phyloP scores from a whole-genome alignment of 495 filamentous ascomycete genomes.

The Aspergillus nidulans region DNA sequence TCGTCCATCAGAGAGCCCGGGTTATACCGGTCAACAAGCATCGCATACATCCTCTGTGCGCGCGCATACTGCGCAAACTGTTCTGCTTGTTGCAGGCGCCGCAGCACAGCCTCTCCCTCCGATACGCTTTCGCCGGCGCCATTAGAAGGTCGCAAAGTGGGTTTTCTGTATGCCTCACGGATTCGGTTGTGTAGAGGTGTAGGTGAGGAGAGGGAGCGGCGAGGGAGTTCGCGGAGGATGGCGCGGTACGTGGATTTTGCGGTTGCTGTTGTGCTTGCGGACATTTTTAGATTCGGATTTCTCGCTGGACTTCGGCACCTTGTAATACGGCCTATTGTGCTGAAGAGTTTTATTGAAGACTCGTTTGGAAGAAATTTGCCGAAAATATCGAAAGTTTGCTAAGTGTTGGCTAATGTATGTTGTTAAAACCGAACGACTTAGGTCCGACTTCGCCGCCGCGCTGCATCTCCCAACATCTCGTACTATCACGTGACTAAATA shows the following conservation, averaged over 20 bases:
- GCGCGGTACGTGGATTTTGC: slow-evolving; percentile 80
- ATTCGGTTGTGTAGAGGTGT: slow-evolving; percentile 59
- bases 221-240: slow-evolving; percentile 86
- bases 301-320: neutral
- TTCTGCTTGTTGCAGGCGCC: slow-evolving; percentile 55
- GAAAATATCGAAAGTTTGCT: no score
- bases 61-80: slow-evolving; percentile 75
- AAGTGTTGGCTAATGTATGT: no score
- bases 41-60: slow-evolving; percentile 77
- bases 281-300: no score
- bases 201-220: slow-evolving; percentile 50
- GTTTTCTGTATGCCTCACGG: slow-evolving; percentile 43
- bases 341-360: no score
- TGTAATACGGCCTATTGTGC: no score
- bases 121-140: neutral
- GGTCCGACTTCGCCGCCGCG: no score
- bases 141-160: slow-evolving; percentile 2
- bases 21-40: slow-evolving; percentile 85
- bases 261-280: slow-evolving; percentile 13
- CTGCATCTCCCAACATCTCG: no score
- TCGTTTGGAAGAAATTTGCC: no score
- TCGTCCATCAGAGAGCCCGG: slow-evolving; percentile 80
- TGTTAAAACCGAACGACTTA: no score
- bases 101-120: slow-evolving; percentile 9
- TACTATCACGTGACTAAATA: no score